A percentile compares a stretch with the other conserved stretches of the same genome.
Conservation (phyloP, 257 asterid species). For the Nicotiana tomentosiformis region DNA sequence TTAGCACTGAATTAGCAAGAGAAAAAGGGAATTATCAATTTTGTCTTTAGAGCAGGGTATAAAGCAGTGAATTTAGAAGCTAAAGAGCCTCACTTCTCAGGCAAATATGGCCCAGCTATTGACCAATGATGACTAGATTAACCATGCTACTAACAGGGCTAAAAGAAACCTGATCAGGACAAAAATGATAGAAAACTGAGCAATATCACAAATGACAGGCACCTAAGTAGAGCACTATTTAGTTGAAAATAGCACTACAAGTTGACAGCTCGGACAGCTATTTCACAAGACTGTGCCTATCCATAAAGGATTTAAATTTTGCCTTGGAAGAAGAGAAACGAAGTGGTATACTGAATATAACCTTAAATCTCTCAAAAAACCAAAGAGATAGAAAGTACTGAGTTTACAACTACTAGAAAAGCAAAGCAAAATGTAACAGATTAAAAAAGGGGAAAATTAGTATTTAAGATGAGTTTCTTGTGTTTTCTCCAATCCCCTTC, state of each 20-base stretch:
- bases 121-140: too few relatives aligned
- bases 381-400: not conserved
- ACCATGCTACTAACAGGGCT: too few relatives aligned
- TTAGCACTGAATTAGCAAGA: not conserved
- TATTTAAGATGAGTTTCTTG: not conserved
- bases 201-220: too few relatives aligned
- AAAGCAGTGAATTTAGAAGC: too few relatives aligned
- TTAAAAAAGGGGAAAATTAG: not conserved
- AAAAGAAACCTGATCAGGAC: too few relatives aligned
- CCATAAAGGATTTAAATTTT: not conserved
- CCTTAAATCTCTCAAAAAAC: not conserved
- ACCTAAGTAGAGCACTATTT: too few relatives aligned
- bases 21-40: not conserved
- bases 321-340: not conserved
- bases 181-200: too few relatives aligned
- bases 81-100: too few relatives aligned
- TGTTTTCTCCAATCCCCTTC: not conserved
- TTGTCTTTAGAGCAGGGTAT: too few relatives aligned
- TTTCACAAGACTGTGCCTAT: not conserved
- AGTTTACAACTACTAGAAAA: constrained; percentile 1
- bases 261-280: too few relatives aligned
- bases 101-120: too few relatives aligned
- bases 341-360: not conserved
- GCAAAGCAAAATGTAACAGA: not conserved
- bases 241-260: too few relatives aligned